Conservation (phyloP, 2,329 filamentous ascomycete genomes). For the Pyrenophora tritici-repentis region DNA sequence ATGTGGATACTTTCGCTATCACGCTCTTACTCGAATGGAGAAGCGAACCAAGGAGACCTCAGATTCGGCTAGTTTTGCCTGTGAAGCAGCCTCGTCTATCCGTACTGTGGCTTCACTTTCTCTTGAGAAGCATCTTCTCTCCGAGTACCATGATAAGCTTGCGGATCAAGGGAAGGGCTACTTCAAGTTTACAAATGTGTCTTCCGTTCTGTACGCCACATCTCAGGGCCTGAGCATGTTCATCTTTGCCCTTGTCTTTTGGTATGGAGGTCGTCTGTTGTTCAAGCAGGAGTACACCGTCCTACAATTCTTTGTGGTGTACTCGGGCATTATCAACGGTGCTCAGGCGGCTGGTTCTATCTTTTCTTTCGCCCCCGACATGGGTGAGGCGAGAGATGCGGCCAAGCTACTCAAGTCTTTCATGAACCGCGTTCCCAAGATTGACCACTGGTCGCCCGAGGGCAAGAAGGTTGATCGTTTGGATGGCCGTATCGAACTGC, state of each 20-base stretch:
- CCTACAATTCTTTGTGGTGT: constrained; percentile 93
- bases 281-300: constrained; percentile 60
- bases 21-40: constrained; percentile 80
- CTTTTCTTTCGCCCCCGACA: constrained; percentile 93
- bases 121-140: constrained; percentile 79
- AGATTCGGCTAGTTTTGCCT: constrained; percentile 85
- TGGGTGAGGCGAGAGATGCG: constrained; percentile 91
- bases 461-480: constrained; percentile 58
- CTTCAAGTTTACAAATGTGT: constrained; percentile 74
- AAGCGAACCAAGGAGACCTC: constrained; percentile 77
- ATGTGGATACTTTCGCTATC: constrained; percentile 88
- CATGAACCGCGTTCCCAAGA: constrained; percentile 79
- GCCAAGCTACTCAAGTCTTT: constrained; percentile 79
- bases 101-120: constrained; percentile 94
- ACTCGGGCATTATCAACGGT: constrained; percentile 85
- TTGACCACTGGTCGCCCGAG: constrained; percentile 56
- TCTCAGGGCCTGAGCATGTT: constrained; percentile 74
- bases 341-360: constrained; percentile 90
- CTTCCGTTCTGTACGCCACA: constrained; percentile 78
- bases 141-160: constrained; percentile 73
- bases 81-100: constrained; percentile 91
- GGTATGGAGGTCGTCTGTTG: constrained; percentile 45
- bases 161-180: constrained; percentile 70
- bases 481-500: constrained; percentile 79
- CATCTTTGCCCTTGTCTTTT: constrained; percentile 46